Base-by-base conservation (phyloP, 176 grass and related monocot genomes). In the Avena sativa region DNA sequence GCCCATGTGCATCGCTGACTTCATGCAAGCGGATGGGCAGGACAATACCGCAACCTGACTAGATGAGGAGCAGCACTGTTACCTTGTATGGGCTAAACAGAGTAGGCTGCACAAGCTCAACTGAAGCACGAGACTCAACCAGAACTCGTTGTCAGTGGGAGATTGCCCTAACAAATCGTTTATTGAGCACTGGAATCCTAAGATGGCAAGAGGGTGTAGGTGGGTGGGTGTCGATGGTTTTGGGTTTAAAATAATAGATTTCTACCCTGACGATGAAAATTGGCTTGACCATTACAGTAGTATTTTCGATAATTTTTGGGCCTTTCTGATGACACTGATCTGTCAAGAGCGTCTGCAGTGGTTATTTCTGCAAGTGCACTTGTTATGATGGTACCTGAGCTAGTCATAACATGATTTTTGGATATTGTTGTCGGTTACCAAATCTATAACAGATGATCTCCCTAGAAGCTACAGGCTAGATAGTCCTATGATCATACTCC, bases 331-430 rank as follows among this genome's bases (percentile, higher is more conserved):
- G 34, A 15, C n/a, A 79, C 17, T 79, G 56, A 23, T 15, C 0
- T 79, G 3, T 23, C n/a, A 44, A 79, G 6, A 38, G 4, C 0
- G 13, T 14, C 38, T 11, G 8, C n/a, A 46, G 46, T 62, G 19
- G n/a, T 46, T 26, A 32, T 76, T 62, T 25, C 12, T 62, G 36
- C 44, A 62, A 79, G 46, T 79, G 40, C 40, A 79, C 25, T 20
- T 9, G 6, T 79, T 7, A 36, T 16, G 36, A 79, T 79, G 20
- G 5, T 28, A 53, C 44, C 56, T 19, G 48, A 38, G 68, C 20
- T 76, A 57, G 48, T 83, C 56, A 81, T 81, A 36, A 81, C 20
- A 62, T 63, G 57, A 15, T 81, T 58, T 14, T 28, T 65, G 4
- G 15, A 38, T 78, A 52, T 51, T 73, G 12, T 51, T 55, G 25